Conservation (phyloP, 768 basidiomycete genomes). For the Amanita rubescens region DNA sequence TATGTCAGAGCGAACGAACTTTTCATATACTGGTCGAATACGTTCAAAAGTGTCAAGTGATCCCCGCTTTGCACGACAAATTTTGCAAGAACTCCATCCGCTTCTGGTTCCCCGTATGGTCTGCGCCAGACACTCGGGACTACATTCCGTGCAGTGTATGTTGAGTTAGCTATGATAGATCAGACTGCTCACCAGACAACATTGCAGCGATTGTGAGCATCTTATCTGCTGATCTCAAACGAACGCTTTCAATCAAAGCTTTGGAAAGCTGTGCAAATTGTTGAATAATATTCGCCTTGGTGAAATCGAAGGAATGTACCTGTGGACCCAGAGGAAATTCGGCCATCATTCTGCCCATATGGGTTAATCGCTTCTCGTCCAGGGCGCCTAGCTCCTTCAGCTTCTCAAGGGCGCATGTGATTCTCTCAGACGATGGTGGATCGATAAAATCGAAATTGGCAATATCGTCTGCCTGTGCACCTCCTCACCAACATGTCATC, state of each 20-base stretch:
- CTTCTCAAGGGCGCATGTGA: conserved; percentile 85
- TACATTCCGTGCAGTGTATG: conserved; percentile 11
- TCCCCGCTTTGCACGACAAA: conserved; percentile 81
- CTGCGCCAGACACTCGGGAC: conserved; percentile 83
- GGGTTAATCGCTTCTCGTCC: conserved; percentile 77
- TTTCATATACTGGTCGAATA: conserved; percentile 76
- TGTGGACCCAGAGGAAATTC: conserved; percentile 90
- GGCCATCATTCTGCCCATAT: conserved; percentile 78
- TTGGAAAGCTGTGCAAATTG: conserved; percentile 53
- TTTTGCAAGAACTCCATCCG: conserved; percentile 74
- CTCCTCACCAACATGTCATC: neutral
- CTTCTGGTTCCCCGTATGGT: conserved; percentile 72
- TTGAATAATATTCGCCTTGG: neutral
- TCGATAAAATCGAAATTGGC: conserved; percentile 75
- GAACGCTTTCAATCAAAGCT: conserved; percentile 80
- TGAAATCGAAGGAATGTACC: conserved; percentile 26
- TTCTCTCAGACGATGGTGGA: conserved; percentile 81
- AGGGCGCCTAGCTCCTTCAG: conserved; percentile 77
- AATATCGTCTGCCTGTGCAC: conserved; percentile 41
- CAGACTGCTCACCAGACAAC: conserved; percentile 57
- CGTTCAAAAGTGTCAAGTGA: conserved; percentile 79
- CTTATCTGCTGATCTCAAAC: conserved; percentile 84
- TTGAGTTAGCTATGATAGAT: neutral
- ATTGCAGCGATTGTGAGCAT: conserved; percentile 83
- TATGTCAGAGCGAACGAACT: conserved; percentile 35